These are phyloP conservation scores for Ligustrum vulgare DNA, from an alignment of 257 asterid species.

Conservation along the genomic window DNA sequence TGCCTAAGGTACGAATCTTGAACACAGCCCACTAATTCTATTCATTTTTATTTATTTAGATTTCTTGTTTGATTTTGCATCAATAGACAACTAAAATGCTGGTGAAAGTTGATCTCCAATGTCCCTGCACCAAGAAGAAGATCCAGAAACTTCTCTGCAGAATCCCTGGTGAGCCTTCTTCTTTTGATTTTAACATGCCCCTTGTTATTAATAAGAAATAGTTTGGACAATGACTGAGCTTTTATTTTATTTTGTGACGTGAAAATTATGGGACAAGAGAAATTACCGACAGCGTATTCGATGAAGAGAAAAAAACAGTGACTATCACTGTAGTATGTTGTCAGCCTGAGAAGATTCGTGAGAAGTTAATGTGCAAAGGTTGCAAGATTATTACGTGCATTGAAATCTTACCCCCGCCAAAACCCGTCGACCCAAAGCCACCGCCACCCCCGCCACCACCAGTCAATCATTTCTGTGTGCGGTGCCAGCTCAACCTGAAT, in stretches of 20 bases:
- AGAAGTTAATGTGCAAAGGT: constrained; percentile 68
- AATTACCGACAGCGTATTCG: too few relatives aligned
- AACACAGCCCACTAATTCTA: neutral
- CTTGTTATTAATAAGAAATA: too few relatives aligned
- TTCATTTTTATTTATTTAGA: neutral
- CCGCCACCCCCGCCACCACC: constrained; percentile 21
- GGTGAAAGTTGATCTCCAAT: constrained; percentile 82
- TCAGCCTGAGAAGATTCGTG: too few relatives aligned
- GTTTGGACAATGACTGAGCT: constrained; percentile 21
- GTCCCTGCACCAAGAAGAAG: constrained; percentile 80
- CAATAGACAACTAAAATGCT: constrained; percentile 59
- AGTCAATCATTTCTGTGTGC: constrained; percentile 36
- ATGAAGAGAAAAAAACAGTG: too few relatives aligned
- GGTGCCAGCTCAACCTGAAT: constrained; percentile 45
- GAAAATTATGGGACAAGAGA: too few relatives aligned
- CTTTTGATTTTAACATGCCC: too few relatives aligned
- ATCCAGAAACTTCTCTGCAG: constrained; percentile 75
- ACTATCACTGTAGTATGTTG: too few relatives aligned
- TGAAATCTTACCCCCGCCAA: constrained; percentile 45
- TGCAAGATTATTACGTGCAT: constrained; percentile 56
- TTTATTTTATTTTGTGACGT: too few relatives aligned
- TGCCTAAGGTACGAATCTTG: constrained; percentile 34
- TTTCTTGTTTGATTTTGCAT: too few relatives aligned
- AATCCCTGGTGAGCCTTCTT: constrained; percentile 62
- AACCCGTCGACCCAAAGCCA: neutral